Evolutionary conservation across 1,284 basidiomycete species (phyloP), one percentile per base, ranked within the genome.

Genomic region (Coriolopsis trogii): DNA sequence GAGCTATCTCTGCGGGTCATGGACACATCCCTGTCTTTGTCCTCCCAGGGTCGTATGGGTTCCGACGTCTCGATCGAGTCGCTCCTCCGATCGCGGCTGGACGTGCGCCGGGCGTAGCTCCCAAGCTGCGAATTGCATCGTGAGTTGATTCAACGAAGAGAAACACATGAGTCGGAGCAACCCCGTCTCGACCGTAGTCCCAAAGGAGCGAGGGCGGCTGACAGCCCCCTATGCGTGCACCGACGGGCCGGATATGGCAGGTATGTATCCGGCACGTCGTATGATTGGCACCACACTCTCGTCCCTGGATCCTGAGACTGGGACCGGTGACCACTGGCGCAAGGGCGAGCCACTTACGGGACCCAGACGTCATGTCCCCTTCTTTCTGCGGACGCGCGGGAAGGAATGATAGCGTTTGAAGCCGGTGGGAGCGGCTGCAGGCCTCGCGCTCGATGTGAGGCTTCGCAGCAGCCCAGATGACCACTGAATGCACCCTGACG

Each of bases 91-190:
- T 54, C 63, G 16, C 41, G 49, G 31, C 59, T 62, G 1, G 63
- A 59, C 15, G 59, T 49, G 1, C 62, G 56, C 10, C 76, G 71
- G 42, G 80, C 74, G 61, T 83, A 83, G 54, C 68, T 73, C 55
- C 79, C 81, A 40, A 85, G 60, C 82, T 84, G 57, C 16, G n/a
- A n/a, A n/a, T n/a, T n/a, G n/a, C n/a, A n/a, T n/a, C n/a, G n/a
- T n/a, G n/a, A n/a, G n/a, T n/a, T n/a, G n/a, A n/a, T n/a, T n/a
- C n/a, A n/a, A n/a, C n/a, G n/a, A n/a, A n/a, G n/a, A n/a, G n/a
- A n/a, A n/a, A n/a, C n/a, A n/a, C n/a, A n/a, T n/a, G n/a, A n/a
- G n/a, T n/a, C n/a, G n/a, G n/a, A n/a, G n/a, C n/a, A n/a, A n/a
- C n/a, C n/a, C n/a, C n/a, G n/a, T n/a, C n/a, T n/a, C n/a, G n/a